Evolutionary conservation across 306 rosid species (phyloP).

Genomic region (Begonia fuchsioides): DNA sequence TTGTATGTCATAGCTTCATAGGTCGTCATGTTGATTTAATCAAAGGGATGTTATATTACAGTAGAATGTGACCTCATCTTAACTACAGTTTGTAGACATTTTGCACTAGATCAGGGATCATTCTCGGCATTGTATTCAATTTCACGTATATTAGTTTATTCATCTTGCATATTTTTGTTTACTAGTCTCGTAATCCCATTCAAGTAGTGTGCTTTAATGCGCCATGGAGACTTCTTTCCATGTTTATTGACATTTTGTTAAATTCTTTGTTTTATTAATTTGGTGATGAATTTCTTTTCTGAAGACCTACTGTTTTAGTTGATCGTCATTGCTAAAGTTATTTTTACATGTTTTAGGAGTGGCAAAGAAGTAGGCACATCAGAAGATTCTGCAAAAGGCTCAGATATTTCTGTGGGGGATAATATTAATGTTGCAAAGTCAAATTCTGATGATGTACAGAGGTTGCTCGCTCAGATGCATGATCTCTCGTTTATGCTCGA

Average conservation of each 20-base stretch:
- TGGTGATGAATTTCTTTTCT: too few relatives aligned
- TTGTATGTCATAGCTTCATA: too few relatives aligned
- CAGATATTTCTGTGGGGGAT: conserved; percentile 12
- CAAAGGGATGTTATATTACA: too few relatives aligned
- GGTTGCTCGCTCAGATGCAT: conserved; percentile 64
- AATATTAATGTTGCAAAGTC: conserved; percentile 14
- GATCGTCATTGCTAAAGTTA: too few relatives aligned
- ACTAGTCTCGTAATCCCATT: too few relatives aligned
- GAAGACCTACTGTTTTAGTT: too few relatives aligned
- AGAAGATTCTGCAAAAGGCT: conserved; percentile 4
- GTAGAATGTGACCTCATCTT: not conserved
- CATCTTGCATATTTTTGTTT: not conserved
- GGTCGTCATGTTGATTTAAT: too few relatives aligned
- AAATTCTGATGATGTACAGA: conserved; percentile 34
- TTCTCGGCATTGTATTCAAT: not conserved
- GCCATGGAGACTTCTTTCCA: too few relatives aligned
- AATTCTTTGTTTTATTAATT: too few relatives aligned
- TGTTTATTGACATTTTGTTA: too few relatives aligned
- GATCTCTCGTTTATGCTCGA: conserved; percentile 88
- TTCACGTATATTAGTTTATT: not conserved
- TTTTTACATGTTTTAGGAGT: conserved; percentile 11
- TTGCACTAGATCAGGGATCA: not conserved
- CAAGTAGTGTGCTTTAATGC: too few relatives aligned
- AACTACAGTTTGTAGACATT: not conserved
- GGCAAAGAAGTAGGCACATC: conserved; percentile 10